phyloP scores from a whole-genome alignment of 495 filamentous ascomycete genomes.

The Aspergillus campestris region DNA sequence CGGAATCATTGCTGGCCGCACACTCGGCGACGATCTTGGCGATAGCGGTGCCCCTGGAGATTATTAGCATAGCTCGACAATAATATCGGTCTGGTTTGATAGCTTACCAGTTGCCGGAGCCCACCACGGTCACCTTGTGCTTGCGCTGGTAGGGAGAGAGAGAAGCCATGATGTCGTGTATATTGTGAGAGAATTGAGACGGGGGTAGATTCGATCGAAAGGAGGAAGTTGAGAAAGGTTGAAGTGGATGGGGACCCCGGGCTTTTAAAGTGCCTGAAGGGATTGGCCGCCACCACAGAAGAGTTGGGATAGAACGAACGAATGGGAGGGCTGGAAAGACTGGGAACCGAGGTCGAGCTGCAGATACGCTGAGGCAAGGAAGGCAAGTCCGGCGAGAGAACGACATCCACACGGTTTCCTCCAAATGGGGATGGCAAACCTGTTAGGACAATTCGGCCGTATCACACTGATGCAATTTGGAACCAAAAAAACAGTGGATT shows the following conservation, averaged over 20 bases:
- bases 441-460: not conserved
- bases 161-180: conserved; percentile 29
- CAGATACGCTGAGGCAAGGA: conserved; percentile 6
- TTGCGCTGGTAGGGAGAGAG: conserved; percentile 48
- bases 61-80: conserved; percentile 4
- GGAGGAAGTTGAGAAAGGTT: conserved; percentile 7
- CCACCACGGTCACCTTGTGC: conserved; percentile 91
- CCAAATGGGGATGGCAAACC: conserved; percentile 1
- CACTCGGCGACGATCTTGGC: conserved; percentile 96
- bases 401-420: conserved; percentile 11
- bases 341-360: conserved; percentile 14
- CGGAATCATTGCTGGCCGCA: conserved; percentile 58
- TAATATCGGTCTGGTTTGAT: not conserved
- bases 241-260: conserved; percentile 2
- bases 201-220: not conserved
- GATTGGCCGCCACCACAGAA: not conserved
- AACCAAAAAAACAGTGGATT: conserved; percentile 6
- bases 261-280: not conserved
- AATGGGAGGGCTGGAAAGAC: conserved; percentile 5
- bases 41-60: conserved; percentile 79
- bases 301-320: conserved; percentile 1
- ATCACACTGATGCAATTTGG: conserved; percentile 9
- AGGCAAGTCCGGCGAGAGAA: conserved; percentile 8
- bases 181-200: conserved; percentile 6
- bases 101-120: conserved; percentile 89